A percentile compares a stretch with the other conserved stretches of the same genome.
These are phyloP conservation scores for Tuber calosporum DNA, from an alignment of 495 filamentous ascomycete genomes.

Conservation along the genomic window DNA sequence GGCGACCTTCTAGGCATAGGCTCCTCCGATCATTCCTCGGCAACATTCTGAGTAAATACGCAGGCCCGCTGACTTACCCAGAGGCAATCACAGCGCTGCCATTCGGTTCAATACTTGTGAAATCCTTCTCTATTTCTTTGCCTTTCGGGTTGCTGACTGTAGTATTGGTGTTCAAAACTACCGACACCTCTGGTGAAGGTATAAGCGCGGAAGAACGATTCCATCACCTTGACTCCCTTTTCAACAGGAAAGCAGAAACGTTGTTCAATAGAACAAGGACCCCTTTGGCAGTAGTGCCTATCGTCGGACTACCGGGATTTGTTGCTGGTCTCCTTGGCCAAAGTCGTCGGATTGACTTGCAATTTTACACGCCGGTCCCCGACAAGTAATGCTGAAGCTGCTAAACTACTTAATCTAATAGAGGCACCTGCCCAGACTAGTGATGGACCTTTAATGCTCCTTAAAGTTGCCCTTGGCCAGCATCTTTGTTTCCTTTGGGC, in stretches of 20 bases:
- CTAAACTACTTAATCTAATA: neutral
- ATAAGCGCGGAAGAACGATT: neutral
- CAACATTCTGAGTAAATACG: neutral
- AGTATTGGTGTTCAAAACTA: neutral
- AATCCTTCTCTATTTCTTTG: neutral
- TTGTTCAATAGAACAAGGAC: neutral
- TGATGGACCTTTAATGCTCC: neutral
- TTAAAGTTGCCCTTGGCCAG: neutral
- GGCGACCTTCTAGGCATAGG: neutral
- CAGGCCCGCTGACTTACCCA: neutral
- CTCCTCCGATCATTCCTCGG: neutral
- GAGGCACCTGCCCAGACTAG: neutral
- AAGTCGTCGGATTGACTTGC: neutral
- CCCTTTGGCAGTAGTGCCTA: neutral
- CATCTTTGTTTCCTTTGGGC: conserved; percentile 2
- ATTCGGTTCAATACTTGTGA: neutral
- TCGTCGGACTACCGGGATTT: neutral
- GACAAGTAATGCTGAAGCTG: neutral
- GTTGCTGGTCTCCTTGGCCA: neutral
- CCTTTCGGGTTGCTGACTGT: neutral
- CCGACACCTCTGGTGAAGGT: neutral
- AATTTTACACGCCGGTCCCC: neutral
- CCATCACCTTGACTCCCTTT: neutral
- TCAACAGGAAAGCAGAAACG: neutral
- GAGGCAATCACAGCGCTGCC: neutral